Percentiles rank a stretch among this genome's conserved stretches.
Evolutionary conservation across 345 rosid species (phyloP).

Genomic region (Trapa bicornis): DNA sequence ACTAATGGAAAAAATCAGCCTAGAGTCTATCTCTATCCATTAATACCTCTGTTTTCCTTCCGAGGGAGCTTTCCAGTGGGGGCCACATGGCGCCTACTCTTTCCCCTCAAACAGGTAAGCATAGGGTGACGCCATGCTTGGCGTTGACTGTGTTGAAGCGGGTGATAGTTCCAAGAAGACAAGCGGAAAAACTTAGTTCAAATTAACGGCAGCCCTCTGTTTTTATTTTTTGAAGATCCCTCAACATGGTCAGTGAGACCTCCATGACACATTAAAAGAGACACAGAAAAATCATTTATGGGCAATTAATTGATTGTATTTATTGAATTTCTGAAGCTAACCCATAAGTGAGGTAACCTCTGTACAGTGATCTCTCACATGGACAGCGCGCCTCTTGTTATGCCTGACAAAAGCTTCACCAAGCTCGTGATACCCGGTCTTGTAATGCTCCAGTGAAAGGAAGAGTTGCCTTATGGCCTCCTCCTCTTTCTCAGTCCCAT

Average conservation of each 20-base stretch:
- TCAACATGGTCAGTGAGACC: not conserved
- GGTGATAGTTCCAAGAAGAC: no score
- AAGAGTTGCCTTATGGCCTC: conserved; percentile 88
- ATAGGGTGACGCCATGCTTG: no score
- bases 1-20: not conserved
- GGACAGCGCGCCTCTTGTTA: conserved; percentile 17
- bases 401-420: conserved; percentile 30
- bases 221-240: not conserved
- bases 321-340: no score
- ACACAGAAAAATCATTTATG: not conserved
- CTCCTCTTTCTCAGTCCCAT: conserved; percentile 62
- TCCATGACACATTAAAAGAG: not conserved
- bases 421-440: conserved; percentile 53
- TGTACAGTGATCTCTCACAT: no score
- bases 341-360: no score
- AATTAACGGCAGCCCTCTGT: not conserved
- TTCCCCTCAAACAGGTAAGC: not conserved
- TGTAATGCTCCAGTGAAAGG: conserved; percentile 68
- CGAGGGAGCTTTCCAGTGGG: not conserved
- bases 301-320: no score
- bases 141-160: no score
- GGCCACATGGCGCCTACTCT: not conserved
- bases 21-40: not conserved
- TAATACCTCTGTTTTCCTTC: not conserved
- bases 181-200: not conserved